A percentile compares a stretch with the other conserved stretches of the same genome.
Evolutionary conservation across 306 rosid species (phyloP).

Genomic region (Benincasa hispida): DNA sequence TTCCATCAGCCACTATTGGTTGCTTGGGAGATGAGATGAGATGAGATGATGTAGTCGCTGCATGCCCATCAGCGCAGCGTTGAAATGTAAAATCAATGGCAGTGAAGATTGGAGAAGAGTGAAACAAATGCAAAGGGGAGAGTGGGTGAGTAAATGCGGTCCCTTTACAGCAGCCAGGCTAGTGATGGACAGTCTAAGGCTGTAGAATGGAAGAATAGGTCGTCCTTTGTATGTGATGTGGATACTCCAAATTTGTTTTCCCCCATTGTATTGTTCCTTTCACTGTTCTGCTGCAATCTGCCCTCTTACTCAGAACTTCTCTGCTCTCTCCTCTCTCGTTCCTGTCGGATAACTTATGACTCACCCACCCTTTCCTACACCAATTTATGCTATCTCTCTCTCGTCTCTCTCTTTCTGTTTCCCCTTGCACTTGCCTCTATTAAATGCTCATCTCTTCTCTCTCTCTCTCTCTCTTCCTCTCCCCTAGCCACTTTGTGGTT

Average conservation of each 20-base stretch:
- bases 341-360: constrained; percentile 12
- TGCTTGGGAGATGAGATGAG: background rate
- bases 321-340: constrained; percentile 18
- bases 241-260: constrained; percentile 36
- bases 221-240: constrained; percentile 24
- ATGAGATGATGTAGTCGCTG: background rate
- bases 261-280: constrained; percentile 50
- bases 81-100: constrained; percentile 9
- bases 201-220: constrained; percentile 5
- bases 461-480: background rate
- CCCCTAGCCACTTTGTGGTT: background rate
- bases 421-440: background rate
- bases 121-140: constrained; percentile 2
- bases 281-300: constrained; percentile 31
- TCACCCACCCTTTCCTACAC: constrained; percentile 23
- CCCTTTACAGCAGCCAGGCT: background rate
- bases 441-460: background rate
- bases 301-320: constrained; percentile 5
- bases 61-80: background rate
- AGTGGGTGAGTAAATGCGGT: constrained; percentile 8
- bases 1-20: background rate
- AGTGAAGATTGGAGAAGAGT: background rate
- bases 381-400: constrained; percentile 14
- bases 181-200: background rate
- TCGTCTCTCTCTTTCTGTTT: background rate